These are phyloP conservation scores for Wickerhamiella pararugosa DNA, from an alignment of 1,139 yeast genomes.

Conservation along the genomic window DNA sequence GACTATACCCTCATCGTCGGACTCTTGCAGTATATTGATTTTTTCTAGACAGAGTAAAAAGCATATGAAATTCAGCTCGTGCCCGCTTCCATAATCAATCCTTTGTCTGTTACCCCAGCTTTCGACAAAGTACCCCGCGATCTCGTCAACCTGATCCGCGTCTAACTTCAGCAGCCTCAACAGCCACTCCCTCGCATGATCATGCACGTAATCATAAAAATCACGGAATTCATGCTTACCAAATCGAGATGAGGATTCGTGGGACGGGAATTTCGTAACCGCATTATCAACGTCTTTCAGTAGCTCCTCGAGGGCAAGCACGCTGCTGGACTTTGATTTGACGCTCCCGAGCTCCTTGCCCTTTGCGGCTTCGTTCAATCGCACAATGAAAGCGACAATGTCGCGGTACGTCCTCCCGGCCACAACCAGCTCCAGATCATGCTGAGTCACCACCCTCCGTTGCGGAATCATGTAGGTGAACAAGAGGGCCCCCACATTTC, in stretches of 20 bases:
- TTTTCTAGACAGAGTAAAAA: slow-evolving; percentile 45
- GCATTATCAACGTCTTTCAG: slow-evolving; percentile 31
- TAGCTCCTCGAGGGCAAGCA: slow-evolving; percentile 19
- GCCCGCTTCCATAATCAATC: slow-evolving; percentile 96
- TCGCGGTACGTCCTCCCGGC: slow-evolving; percentile 35
- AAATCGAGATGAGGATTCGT: slow-evolving; percentile 61
- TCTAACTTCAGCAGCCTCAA: slow-evolving; percentile 2
- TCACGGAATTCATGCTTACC: slow-evolving; percentile 84
- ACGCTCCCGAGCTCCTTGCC: slow-evolving; percentile 35
- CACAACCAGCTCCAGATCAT: slow-evolving; percentile 55
- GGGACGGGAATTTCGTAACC: slow-evolving; percentile 50
- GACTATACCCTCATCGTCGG: slow-evolving; percentile 38
- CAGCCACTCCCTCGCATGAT: slow-evolving; percentile 22
- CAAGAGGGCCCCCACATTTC: background rate
- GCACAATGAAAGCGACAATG: slow-evolving; percentile 40
- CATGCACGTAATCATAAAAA: slow-evolving; percentile 55
- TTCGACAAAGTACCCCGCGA: slow-evolving; percentile 41
- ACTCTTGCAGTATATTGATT: slow-evolving; percentile 23
- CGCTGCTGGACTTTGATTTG: slow-evolving; percentile 10
- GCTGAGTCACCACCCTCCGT: slow-evolving; percentile 40
- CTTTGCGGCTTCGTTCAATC: slow-evolving; percentile 48
- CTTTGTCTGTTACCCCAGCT: slow-evolving; percentile 78
- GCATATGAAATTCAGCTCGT: slow-evolving; percentile 73
- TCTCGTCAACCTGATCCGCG: slow-evolving; percentile 22
- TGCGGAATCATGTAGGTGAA: slow-evolving; percentile 1